Conservation (phyloP, 73 alveolate species). For the Paramecium biaurelia region DNA sequence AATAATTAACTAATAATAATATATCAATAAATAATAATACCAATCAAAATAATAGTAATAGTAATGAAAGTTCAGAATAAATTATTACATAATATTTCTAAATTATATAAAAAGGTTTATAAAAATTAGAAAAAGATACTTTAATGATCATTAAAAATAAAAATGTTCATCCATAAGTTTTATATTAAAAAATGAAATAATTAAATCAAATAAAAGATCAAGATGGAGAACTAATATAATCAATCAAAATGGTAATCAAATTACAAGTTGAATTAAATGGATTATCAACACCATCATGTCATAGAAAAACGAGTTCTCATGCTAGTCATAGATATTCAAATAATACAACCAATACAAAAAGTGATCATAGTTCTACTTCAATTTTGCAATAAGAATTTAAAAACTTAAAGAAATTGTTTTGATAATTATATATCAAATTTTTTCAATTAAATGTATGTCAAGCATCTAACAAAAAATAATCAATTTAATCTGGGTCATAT, state of each 20-base stretch:
- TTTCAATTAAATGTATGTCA: background rate
- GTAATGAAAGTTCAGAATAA: background rate
- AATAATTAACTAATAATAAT: background rate
- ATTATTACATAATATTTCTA: background rate
- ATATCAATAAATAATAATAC: background rate
- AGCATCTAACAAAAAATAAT: background rate
- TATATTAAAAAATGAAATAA: background rate
- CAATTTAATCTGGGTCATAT: background rate
- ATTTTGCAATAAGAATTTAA: background rate
- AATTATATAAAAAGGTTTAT: background rate
- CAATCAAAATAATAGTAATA: background rate
- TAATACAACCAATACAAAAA: background rate
- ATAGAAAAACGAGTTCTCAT: conserved; percentile 52
- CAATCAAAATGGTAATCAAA: background rate
- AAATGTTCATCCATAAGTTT: background rate
- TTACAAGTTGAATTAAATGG: conserved; percentile 2
- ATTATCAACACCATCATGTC: conserved; percentile 28
- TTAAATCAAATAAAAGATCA: background rate
- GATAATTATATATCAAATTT: background rate
- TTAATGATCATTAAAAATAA: background rate
- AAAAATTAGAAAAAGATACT: conserved; percentile 26
- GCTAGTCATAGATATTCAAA: background rate
- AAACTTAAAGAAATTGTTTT: background rate
- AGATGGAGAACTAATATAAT: conserved; percentile 36
- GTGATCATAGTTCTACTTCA: conserved; percentile 47